Conservation (phyloP, 2,329 filamentous ascomycete species). For the Penicillium occitanis region DNA sequence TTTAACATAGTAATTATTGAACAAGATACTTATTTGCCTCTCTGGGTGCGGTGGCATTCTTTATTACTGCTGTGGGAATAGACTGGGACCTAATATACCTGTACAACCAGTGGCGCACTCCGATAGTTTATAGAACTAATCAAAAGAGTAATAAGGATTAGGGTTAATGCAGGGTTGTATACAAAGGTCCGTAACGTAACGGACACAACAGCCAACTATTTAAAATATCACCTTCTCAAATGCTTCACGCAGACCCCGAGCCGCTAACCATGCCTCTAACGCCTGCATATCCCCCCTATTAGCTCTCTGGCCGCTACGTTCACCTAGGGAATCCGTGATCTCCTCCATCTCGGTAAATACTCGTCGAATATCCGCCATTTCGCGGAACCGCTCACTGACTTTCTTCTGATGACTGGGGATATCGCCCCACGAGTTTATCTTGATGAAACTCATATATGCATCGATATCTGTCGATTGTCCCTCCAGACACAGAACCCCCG, state of each 20-base stretch:
- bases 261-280: not conserved
- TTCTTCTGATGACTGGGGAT: conserved; percentile 64
- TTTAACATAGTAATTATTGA: no score
- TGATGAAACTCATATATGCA: conserved; percentile 63
- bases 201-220: not conserved
- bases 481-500: conserved; percentile 42
- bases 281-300: not conserved
- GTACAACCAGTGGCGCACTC: no score
- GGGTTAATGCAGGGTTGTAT: not conserved
- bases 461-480: conserved; percentile 48
- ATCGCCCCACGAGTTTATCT: conserved; percentile 63
- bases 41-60: no score
- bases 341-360: not conserved
- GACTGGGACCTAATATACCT: no score
- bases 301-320: not conserved
- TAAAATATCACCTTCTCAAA: not conserved
- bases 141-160: no score
- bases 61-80: no score
- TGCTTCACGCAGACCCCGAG: not conserved
- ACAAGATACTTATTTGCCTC: no score
- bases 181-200: not conserved
- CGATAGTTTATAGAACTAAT: no score
- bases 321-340: not conserved
- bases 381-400: conserved; percentile 53
- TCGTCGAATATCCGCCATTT: conserved; percentile 40